Conservation (phyloP, 108 stramenopile genomes). For the Epithemia pelagica region DNA sequence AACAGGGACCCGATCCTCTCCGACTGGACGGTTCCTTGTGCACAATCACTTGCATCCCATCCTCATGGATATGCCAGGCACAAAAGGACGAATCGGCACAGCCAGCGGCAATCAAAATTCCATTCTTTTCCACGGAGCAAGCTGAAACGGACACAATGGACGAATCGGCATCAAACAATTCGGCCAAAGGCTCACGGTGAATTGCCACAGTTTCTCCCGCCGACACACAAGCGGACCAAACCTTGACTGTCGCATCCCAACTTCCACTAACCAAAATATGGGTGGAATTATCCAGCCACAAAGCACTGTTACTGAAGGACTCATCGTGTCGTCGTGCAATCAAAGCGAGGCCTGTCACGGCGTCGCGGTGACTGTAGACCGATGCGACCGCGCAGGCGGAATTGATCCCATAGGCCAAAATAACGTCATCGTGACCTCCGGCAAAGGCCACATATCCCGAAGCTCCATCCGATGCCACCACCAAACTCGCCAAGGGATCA, state of each 20-base stretch:
- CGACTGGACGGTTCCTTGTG: slow-evolving; percentile 46
- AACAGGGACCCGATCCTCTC: slow-evolving; percentile 53
- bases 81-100: slow-evolving; percentile 57
- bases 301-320: slow-evolving; percentile 13
- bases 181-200: slow-evolving; percentile 54
- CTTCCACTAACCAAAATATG: slow-evolving; percentile 65
- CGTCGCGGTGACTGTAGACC: slow-evolving; percentile 62
- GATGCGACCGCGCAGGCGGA: slow-evolving; percentile 64
- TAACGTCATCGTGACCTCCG: slow-evolving; percentile 69
- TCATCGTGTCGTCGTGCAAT: slow-evolving; percentile 24
- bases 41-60: slow-evolving; percentile 53
- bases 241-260: slow-evolving; percentile 70
- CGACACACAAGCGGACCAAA: slow-evolving; percentile 53
- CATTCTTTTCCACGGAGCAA: slow-evolving; percentile 16
- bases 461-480: slow-evolving; percentile 35
- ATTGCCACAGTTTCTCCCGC: slow-evolving; percentile 57
- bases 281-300: slow-evolving; percentile 45
- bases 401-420: slow-evolving; percentile 67
- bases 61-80: slow-evolving; percentile 50
- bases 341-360: slow-evolving; percentile 56
- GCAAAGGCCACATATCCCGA: slow-evolving; percentile 59
- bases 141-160: slow-evolving; percentile 52
- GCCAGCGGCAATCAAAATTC: slow-evolving; percentile 44
- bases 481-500: slow-evolving; percentile 60
- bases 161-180: slow-evolving; percentile 61